Percentiles rank a stretch among this genome's conserved stretches.
Evolutionary conservation across 352 stramenopile species (phyloP).

Genomic region (Pythium biforme): DNA sequence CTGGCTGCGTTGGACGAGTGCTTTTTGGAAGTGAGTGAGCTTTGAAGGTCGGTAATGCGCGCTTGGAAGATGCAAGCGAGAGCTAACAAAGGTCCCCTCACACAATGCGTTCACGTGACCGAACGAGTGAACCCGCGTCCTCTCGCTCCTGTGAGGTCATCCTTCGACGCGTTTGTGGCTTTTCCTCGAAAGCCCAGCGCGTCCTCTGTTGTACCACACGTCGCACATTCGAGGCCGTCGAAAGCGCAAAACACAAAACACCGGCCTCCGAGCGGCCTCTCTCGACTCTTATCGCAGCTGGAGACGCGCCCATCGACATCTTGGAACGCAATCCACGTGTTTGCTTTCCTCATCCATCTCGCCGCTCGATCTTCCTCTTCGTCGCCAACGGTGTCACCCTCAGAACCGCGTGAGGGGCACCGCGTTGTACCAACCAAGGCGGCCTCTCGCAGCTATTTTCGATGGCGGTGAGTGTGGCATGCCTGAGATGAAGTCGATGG

Average conservation of each 20-base stretch:
- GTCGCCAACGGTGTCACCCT: not conserved
- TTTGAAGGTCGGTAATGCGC: not conserved
- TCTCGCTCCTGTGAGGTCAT: not conserved
- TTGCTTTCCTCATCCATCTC: conserved; percentile 1
- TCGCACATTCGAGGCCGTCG: conserved; percentile 2
- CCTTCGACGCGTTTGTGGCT: not conserved
- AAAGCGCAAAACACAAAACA: not conserved
- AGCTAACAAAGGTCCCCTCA: not conserved
- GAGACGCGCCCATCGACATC: not conserved
- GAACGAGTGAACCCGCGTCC: conserved; percentile 8
- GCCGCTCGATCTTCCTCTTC: conserved; percentile 3
- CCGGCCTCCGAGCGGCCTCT: not conserved
- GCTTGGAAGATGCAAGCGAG: not conserved
- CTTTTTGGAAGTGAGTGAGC: conserved; percentile 25
- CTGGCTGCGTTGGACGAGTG: conserved; percentile 18
- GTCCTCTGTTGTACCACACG: conserved; percentile 4
- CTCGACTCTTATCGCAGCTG: conserved; percentile 15
- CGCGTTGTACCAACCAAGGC: not conserved
- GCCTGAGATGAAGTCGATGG: no score
- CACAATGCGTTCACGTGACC: not conserved
- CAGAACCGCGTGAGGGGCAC: not conserved
- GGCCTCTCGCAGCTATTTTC: no score
- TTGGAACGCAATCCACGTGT: not conserved
- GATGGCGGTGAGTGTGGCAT: no score
- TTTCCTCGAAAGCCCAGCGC: not conserved